phyloP scores from a whole-genome alignment of 1,139 yeast genomes.

The Blastobotrys ciferrii region DNA sequence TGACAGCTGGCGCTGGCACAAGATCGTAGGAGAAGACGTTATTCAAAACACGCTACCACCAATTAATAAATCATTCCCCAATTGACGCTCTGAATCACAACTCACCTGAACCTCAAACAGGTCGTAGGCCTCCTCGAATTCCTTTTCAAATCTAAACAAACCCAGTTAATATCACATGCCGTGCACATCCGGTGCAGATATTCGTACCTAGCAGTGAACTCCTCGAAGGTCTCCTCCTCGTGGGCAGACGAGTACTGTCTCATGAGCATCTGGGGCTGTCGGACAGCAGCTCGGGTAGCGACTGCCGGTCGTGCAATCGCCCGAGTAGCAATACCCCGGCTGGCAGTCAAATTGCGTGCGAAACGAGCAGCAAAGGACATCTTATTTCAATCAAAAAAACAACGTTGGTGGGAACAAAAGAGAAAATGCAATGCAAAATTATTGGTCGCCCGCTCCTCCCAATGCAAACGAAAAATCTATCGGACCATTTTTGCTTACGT shows the following conservation, averaged over 20 bases:
- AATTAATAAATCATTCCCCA: not conserved
- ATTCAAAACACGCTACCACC: conserved; percentile 66
- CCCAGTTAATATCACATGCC: conserved; percentile 7
- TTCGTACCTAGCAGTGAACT: conserved; percentile 64
- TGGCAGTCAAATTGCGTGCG: conserved; percentile 11
- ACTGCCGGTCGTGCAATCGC: conserved; percentile 10
- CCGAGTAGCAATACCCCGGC: conserved; percentile 14
- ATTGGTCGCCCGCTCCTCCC: conserved; percentile 6
- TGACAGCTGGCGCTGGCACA: conserved; percentile 96
- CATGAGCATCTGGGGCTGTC: conserved; percentile 25
- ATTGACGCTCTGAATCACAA: not conserved
- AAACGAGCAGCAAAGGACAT: conserved; percentile 9
- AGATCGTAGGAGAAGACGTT: conserved; percentile 97
- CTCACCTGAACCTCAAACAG: conserved; percentile 83
- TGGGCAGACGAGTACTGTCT: conserved; percentile 74
- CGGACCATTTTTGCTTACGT: not conserved
- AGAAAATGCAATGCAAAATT: conserved; percentile 8
- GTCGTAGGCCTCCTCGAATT: conserved; percentile 97
- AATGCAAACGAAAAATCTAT: not conserved
- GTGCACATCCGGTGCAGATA: not conserved
- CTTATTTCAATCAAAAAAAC: not conserved
- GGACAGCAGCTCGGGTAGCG: conserved; percentile 7
- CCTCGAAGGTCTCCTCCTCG: conserved; percentile 90
- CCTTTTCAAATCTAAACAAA: conserved; percentile 76
- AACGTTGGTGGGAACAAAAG: conserved; percentile 1